These are phyloP conservation scores for Bimuria novae-zelandiae DNA, from an alignment of 2,329 filamentous ascomycete genomes.

Conservation along the genomic window DNA sequence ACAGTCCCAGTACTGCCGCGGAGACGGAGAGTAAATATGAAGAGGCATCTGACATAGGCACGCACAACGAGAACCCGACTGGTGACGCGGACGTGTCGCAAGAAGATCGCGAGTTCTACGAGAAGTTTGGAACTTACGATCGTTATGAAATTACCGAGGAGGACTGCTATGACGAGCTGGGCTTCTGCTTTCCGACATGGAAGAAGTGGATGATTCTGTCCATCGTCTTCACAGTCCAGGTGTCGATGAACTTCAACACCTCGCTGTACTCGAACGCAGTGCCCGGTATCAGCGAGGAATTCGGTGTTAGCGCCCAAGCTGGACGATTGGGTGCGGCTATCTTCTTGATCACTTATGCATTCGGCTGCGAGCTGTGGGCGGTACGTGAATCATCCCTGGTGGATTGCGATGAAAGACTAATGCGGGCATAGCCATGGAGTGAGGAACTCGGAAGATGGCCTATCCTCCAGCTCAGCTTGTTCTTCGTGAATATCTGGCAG, in stretches of 20 bases:
- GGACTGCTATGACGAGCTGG: conserved; percentile 56
- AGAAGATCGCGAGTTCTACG: conserved; percentile 35
- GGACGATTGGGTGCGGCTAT: conserved; percentile 76
- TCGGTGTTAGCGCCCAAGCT: conserved; percentile 68
- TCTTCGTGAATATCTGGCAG: conserved; percentile 67
- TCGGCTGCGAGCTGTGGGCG: conserved; percentile 87
- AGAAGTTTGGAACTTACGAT: conserved; percentile 47
- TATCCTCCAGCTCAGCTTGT: conserved; percentile 65
- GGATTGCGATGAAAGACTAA: not conserved
- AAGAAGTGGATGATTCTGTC: conserved; percentile 54
- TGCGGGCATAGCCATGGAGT: conserved; percentile 65
- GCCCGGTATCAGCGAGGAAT: conserved; percentile 62
- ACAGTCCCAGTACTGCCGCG: conserved; percentile 15
- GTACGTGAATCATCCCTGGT: conserved; percentile 4
- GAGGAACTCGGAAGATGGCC: conserved; percentile 72
- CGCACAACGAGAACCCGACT: conserved; percentile 25
- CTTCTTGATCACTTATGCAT: conserved; percentile 79
- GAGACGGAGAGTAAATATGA: conserved; percentile 32
- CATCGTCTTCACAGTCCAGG: conserved; percentile 39
- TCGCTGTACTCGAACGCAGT: conserved; percentile 61
- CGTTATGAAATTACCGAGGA: conserved; percentile 55
- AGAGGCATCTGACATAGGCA: conserved; percentile 22
- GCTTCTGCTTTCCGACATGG: conserved; percentile 53
- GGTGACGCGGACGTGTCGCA: conserved; percentile 14
- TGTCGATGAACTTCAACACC: conserved; percentile 64